Evolutionary conservation across 2,329 filamentous ascomycete species (phyloP).

Genomic region (Sporothrix inflata): DNA sequence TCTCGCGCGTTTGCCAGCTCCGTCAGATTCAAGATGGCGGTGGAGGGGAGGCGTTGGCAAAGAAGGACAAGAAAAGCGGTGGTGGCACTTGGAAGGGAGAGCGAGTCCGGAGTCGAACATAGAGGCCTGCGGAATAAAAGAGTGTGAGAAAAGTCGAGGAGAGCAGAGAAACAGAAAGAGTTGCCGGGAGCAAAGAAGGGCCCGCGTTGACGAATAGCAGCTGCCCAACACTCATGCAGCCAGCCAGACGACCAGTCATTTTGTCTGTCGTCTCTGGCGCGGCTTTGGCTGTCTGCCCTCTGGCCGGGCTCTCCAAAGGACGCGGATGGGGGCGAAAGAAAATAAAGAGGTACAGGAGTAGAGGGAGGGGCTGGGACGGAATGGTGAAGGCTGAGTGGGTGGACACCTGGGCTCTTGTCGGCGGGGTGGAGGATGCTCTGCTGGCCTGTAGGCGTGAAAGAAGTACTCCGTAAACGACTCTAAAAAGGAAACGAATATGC

Average conservation of each 20-base stretch:
- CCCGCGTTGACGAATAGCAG: conserved; percentile 11
- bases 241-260: conserved; percentile 15
- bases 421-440: neutral
- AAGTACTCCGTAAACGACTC: conserved; percentile 13
- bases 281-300: neutral
- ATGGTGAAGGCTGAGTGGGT: neutral
- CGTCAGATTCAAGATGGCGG: neutral
- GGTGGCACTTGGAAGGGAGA: neutral
- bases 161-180: neutral
- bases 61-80: neutral
- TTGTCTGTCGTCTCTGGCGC: neutral
- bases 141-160: neutral
- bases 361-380: conserved; percentile 8
- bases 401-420: neutral
- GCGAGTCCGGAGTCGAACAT: neutral
- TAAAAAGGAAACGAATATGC: neutral
- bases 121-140: neutral
- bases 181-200: neutral
- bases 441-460: neutral
- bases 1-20: neutral
- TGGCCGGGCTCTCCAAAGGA: neutral
- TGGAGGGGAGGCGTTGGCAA: neutral
- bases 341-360: neutral
- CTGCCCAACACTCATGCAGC: conserved; percentile 19
- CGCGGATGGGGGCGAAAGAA: neutral